These are phyloP conservation scores for Acanthamoeba lenticulata DNA, from an alignment of 208 protist genomes.

Conservation along the genomic window DNA sequence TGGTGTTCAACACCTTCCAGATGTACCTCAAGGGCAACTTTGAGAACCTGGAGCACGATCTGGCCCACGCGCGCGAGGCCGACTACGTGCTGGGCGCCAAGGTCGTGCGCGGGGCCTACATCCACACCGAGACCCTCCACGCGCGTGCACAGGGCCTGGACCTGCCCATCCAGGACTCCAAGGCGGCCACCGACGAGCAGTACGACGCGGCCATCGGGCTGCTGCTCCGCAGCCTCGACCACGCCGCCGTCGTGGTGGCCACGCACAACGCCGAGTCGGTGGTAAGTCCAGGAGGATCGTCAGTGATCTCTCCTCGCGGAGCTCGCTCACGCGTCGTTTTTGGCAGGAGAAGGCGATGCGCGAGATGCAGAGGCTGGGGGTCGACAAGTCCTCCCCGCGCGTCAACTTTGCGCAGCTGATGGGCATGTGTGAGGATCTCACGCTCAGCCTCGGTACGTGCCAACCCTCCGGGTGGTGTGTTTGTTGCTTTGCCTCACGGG, in stretches of 20 bases:
- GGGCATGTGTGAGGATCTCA: slow-evolving; percentile 54
- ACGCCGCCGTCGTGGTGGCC: slow-evolving; percentile 12
- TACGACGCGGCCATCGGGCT: slow-evolving; percentile 36
- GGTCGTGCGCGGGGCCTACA: slow-evolving; percentile 43
- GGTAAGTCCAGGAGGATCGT: neutral
- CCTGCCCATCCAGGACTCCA: neutral
- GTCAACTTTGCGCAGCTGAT: slow-evolving; percentile 56
- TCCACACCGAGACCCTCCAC: neutral
- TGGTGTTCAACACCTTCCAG: slow-evolving; percentile 57
- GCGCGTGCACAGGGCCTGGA: neutral
- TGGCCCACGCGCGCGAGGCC: neutral
- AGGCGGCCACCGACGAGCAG: neutral
- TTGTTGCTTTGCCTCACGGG: too few relatives aligned
- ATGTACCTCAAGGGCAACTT: slow-evolving; percentile 49
- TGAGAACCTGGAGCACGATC: neutral
- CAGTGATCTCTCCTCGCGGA: too few relatives aligned
- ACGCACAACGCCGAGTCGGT: slow-evolving; percentile 23
- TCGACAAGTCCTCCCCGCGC: neutral
- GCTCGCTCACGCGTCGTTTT: too few relatives aligned
- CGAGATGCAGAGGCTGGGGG: neutral
- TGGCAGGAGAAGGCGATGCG: neutral
- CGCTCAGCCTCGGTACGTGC: neutral
- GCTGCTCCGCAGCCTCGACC: neutral
- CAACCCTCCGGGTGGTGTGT: neutral
- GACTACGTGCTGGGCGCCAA: slow-evolving; percentile 42